A percentile compares a stretch with the other conserved stretches of the same genome.
Conservation (phyloP, 1,284 basidiomycete genomes). For the Wallemia hederae region DNA sequence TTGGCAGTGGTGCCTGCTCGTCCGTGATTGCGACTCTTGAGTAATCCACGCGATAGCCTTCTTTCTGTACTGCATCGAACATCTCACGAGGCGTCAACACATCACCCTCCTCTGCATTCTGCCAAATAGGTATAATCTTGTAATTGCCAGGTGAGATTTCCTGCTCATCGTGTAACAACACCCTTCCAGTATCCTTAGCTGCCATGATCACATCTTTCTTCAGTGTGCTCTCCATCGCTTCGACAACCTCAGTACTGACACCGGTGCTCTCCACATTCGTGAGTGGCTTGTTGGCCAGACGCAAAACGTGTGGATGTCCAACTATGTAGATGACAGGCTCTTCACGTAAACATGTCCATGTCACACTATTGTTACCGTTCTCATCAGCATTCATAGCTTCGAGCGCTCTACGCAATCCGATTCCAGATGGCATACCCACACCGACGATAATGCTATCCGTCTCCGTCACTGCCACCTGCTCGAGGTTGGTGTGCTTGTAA, state of each 20-base stretch:
- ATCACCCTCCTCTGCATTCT: slow-evolving; percentile 49
- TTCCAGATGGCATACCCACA: slow-evolving; percentile 66
- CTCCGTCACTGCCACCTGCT: slow-evolving; percentile 8
- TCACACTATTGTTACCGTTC: slow-evolving; percentile 36
- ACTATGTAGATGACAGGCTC: slow-evolving; percentile 83
- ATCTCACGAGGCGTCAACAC: slow-evolving; percentile 63
- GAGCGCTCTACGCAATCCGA: slow-evolving; percentile 55
- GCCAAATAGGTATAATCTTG: slow-evolving; percentile 48
- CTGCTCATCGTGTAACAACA: slow-evolving; percentile 76
- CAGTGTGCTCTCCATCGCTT: slow-evolving; percentile 66
- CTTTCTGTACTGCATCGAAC: slow-evolving; percentile 15
- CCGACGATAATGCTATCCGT: slow-evolving; percentile 48
- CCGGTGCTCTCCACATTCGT: slow-evolving; percentile 89
- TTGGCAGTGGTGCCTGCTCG: slow-evolving; percentile 76
- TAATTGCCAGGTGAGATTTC: slow-evolving; percentile 75
- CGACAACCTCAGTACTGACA: slow-evolving; percentile 69
- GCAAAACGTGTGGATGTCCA: slow-evolving; percentile 69
- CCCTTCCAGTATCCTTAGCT: slow-evolving; percentile 37
- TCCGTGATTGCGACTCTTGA: slow-evolving; percentile 68
- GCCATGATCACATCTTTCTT: slow-evolving; percentile 73
- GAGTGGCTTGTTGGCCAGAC: slow-evolving; percentile 61
- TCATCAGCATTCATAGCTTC: slow-evolving; percentile 49
- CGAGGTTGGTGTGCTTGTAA: neutral
- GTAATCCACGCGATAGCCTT: slow-evolving; percentile 33
- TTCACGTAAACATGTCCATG: slow-evolving; percentile 71